Evolutionary conservation across 345 rosid species (phyloP).

Genomic region (Streptanthus diversifolius): DNA sequence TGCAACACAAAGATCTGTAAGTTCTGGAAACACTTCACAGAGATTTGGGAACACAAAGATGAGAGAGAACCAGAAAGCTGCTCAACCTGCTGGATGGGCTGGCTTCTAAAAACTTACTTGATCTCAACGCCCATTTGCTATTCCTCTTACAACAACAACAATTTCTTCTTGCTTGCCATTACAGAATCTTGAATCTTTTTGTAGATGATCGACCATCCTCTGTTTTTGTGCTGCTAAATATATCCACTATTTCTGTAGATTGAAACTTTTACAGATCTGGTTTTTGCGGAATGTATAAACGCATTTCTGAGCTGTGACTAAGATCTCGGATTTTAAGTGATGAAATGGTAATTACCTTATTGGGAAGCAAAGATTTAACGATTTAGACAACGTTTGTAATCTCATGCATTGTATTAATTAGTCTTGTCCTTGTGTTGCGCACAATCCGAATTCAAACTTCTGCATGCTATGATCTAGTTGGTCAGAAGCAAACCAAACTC

Average conservation of each 20-base stretch:
- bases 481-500: not conserved
- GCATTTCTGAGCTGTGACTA: constrained; percentile 1
- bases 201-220: constrained; percentile 31
- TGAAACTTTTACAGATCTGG: not conserved
- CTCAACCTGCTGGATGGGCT: constrained; percentile 97
- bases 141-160: not conserved
- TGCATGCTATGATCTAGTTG: too few species aligned
- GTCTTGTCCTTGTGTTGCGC: not conserved
- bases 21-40: constrained; percentile 49
- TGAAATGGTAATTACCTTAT: not conserved
- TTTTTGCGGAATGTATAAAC: constrained; percentile 19
- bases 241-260: constrained; percentile 10
- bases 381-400: not conserved
- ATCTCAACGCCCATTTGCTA: not conserved
- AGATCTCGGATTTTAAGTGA: not conserved
- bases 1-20: constrained; percentile 38
- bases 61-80: constrained; percentile 46
- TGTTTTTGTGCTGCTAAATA: constrained; percentile 17
- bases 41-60: constrained; percentile 42
- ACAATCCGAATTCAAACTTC: not conserved
- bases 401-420: not conserved
- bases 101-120: constrained; percentile 55
- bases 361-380: not conserved
- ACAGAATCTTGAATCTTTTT: constrained; percentile 19
- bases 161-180: not conserved